phyloP scores from a whole-genome alignment of 1,139 yeast genomes.

The Scheffersomyces titani region DNA sequence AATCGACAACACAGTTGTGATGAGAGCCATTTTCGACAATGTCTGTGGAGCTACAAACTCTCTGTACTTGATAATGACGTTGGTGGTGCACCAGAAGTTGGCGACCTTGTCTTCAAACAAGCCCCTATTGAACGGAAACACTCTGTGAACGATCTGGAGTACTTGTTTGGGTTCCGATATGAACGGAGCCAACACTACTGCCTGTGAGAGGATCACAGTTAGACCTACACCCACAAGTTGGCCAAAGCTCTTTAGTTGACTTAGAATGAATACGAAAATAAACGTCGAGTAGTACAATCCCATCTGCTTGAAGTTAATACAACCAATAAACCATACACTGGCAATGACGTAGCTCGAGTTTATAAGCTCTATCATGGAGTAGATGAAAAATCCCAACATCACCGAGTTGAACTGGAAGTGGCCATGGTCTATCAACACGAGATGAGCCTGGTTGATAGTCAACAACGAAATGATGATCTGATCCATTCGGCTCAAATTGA shows the following conservation, averaged over 20 bases:
- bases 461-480: conserved; percentile 76
- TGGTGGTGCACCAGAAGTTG: conserved; percentile 93
- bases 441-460: conserved; percentile 76
- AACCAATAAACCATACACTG: conserved; percentile 75
- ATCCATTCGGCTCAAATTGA: conserved; percentile 62
- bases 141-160: conserved; percentile 55
- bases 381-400: conserved; percentile 83
- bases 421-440: conserved; percentile 90
- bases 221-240: conserved; percentile 62
- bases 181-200: conserved; percentile 62
- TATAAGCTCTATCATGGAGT: conserved; percentile 65
- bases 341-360: conserved; percentile 67
- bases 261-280: conserved; percentile 71
- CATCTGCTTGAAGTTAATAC: conserved; percentile 92
- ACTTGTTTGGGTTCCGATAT: conserved; percentile 20
- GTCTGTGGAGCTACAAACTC: conserved; percentile 53
- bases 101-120: conserved; percentile 98
- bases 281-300: conserved; percentile 91
- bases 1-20: conserved; percentile 64
- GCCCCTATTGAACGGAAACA: conserved; percentile 92
- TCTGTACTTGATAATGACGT: conserved; percentile 72
- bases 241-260: conserved; percentile 31
- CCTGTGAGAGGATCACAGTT: conserved; percentile 60
- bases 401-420: conserved; percentile 95
- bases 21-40: conserved; percentile 63